Base-by-base conservation (phyloP, 2,329 filamentous ascomycete species). In the Cadophora sp. region DNA sequence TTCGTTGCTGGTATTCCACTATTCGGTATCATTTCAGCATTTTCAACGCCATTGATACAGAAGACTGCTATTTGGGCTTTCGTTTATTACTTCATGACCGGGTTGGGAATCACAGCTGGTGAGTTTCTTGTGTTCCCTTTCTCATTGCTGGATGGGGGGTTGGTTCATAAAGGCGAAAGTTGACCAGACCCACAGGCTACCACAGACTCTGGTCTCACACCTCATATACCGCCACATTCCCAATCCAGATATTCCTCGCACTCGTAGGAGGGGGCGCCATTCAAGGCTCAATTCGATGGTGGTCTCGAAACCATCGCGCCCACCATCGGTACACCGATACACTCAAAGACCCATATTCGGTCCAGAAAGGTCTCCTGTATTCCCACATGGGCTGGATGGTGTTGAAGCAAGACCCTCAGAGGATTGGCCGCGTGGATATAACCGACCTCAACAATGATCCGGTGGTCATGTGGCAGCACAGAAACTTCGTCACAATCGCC, bases 321-420 rank as follows among this genome's bases (percentile, higher is more conserved):
- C 92, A 96, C 80, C 93, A 96, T 85, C 88, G 93, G 73, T 96
- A 94, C 80, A 95, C 92, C 82, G 93, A 96, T 79, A 96, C 93
- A 75, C 90, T 93, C 27, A 94, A 95, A 84, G 93, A 96, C 74
- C 92, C 92, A 48, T 96, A 96, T 85, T 93, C 91, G 16, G 92
- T 95, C 74, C 89, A 91, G 81, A 95, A 95, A 85, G 92, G 92
- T 73, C 85, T 95, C 60, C 81, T 92, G 73, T 94, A 94, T 86
- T 92, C 87, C 63, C 90, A 93, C 82, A 83, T 96, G 66, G 92
- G 92, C 74, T 96, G 92, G 92, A 94, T 96, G 91, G 81, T 96
- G 75, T 88, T 96, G 85, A 94, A 94, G 86, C 92, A 95, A 83
- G 94, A 96, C 83, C 91, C 92, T 72, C 93, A 93, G 85, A 86